Evolutionary conservation across 2,329 filamentous ascomycete species (phyloP).

Genomic region (Trichophyton benhamiae): DNA sequence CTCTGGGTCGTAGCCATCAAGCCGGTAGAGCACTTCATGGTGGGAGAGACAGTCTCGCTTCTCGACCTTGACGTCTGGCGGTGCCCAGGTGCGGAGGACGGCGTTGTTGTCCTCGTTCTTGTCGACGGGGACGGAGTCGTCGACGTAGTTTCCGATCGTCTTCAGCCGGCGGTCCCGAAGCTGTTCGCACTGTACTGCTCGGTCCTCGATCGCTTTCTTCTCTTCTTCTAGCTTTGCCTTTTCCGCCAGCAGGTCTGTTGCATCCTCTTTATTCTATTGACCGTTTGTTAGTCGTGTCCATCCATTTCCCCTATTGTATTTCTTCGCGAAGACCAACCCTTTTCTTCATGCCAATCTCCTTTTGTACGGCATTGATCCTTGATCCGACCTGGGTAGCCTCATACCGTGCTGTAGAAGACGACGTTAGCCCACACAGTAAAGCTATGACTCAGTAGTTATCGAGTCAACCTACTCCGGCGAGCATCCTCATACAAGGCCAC

Average conservation of each 20-base stretch:
- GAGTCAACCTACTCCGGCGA: slow-evolving; percentile 48
- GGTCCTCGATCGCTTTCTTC: slow-evolving; percentile 66
- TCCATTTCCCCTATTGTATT: no score
- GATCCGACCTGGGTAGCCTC: slow-evolving; percentile 66
- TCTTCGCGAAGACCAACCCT: slow-evolving; percentile 44
- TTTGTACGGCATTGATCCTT: slow-evolving; percentile 79
- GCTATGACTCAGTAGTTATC: not conserved
- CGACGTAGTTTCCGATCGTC: slow-evolving; percentile 81
- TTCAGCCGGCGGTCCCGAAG: slow-evolving; percentile 66
- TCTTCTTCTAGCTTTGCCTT: slow-evolving; percentile 68
- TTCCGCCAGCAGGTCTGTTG: slow-evolving; percentile 62
- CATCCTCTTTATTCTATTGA: slow-evolving; percentile 66
- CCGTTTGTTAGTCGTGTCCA: not conserved
- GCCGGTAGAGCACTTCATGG: slow-evolving; percentile 77
- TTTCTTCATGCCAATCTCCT: slow-evolving; percentile 82
- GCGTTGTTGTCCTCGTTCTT: slow-evolving; percentile 82
- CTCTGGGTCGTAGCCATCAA: slow-evolving; percentile 88
- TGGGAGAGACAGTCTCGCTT: slow-evolving; percentile 75
- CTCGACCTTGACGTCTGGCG: slow-evolving; percentile 59
- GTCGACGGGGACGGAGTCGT: slow-evolving; percentile 72
- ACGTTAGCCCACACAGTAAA: not conserved
- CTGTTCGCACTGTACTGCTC: slow-evolving; percentile 62
- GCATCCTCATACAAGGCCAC: slow-evolving; percentile 79
- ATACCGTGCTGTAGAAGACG: slow-evolving; percentile 48
- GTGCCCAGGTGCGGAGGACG: slow-evolving; percentile 65